phyloP scores from a whole-genome alignment of 2,329 filamentous ascomycete genomes.

The Camptophora hylomeconis region DNA sequence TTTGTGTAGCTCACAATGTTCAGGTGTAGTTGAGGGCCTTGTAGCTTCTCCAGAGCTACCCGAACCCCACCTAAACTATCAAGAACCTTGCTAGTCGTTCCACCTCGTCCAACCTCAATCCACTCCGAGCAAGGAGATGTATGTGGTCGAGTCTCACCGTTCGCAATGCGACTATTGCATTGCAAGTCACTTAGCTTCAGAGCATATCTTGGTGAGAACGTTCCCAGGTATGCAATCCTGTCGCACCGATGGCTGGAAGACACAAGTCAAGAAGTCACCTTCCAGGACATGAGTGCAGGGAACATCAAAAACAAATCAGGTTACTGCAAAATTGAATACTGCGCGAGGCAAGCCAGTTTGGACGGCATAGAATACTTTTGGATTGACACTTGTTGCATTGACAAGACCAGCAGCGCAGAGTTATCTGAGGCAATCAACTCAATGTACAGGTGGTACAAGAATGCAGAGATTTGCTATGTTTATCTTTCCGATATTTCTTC shows the following conservation, averaged over 20 bases:
- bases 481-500: conserved; percentile 11
- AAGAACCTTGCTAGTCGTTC: too few relatives aligned
- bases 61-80: too few relatives aligned
- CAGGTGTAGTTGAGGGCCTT: too few relatives aligned
- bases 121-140: too few relatives aligned
- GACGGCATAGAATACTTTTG: conserved; percentile 5
- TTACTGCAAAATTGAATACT: conserved; percentile 3
- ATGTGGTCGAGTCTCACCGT: too few relatives aligned
- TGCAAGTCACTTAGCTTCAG: too few relatives aligned
- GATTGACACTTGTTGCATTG: conserved; percentile 17
- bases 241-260: conserved; percentile 22
- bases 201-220: conserved; percentile 5
- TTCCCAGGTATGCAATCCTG: conserved; percentile 20
- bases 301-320: conserved; percentile 3
- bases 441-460: conserved; percentile 13
- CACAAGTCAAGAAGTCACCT: conserved; percentile 9
- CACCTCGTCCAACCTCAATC: too few relatives aligned
- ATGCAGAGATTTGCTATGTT: conserved; percentile 8
- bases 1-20: too few relatives aligned
- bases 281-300: conserved; percentile 3
- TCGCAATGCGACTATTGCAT: too few relatives aligned
- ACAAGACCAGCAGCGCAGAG: conserved; percentile 15
- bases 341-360: not conserved
- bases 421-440: conserved; percentile 7
- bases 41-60: too few relatives aligned